Percentiles rank a stretch among this genome's conserved stretches.
Conservation (phyloP, 495 filamentous ascomycete species). For the Penicillium steckii region DNA sequence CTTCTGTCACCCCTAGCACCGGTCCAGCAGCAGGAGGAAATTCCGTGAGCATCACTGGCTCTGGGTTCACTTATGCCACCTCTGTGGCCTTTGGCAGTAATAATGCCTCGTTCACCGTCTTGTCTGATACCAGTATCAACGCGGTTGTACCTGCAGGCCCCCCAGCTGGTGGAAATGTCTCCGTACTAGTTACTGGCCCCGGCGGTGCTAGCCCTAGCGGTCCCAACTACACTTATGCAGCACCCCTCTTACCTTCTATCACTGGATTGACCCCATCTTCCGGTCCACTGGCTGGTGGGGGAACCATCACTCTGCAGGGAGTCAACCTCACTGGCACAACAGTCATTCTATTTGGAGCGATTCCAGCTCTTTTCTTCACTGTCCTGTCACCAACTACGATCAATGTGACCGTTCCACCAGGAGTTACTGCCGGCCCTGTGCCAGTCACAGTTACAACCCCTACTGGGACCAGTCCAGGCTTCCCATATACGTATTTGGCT, state of each 20-base stretch:
- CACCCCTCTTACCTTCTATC: neutral
- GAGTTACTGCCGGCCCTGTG: neutral
- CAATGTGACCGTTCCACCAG: neutral
- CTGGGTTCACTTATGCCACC: neutral
- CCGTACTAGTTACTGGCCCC: neutral
- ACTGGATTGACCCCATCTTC: neutral
- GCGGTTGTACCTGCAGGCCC: neutral
- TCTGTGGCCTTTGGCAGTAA: neutral
- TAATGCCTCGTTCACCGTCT: neutral
- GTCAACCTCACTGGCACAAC: neutral
- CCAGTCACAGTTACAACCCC: neutral
- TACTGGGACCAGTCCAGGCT: neutral
- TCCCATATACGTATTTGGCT: neutral
- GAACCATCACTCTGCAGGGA: neutral
- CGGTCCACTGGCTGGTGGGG: neutral
- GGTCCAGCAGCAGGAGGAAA: constrained; percentile 3
- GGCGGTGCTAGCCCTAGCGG: neutral
- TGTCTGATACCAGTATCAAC: neutral
- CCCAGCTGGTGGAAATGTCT: neutral
- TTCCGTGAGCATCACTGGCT: neutral
- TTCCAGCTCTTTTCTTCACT: constrained; percentile 1
- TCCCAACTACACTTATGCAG: neutral
- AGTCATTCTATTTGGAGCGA: neutral
- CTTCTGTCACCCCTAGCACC: neutral
- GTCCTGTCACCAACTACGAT: neutral